Percentiles rank a stretch among this genome's conserved stretches.
Evolutionary conservation across 345 rosid genomes (phyloP).

Genomic region (Populus euphratica): DNA sequence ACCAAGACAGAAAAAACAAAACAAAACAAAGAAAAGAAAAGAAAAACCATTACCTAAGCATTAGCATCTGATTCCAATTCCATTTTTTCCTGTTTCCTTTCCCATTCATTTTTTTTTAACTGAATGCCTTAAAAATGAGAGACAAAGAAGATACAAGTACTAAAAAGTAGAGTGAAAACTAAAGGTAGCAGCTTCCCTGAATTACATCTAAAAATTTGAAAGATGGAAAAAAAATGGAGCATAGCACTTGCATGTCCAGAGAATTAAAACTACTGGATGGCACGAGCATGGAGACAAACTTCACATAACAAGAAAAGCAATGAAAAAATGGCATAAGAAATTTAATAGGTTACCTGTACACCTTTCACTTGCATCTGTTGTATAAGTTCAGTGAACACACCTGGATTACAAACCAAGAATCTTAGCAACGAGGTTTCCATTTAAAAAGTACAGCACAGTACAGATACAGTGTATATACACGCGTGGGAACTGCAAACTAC

Average conservation of each 20-base stretch:
- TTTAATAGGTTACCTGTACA: slow-evolving; percentile 60
- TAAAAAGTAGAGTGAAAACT: neutral
- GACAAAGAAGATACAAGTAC: neutral
- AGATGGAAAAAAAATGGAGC: neutral
- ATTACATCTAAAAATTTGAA: neutral
- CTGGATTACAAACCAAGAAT: slow-evolving; percentile 36
- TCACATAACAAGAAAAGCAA: neutral
- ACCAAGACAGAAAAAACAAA: too few species aligned
- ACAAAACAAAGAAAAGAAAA: too few species aligned
- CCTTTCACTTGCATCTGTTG: slow-evolving; percentile 99
- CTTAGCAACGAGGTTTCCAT: neutral
- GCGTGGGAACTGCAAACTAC: neutral
- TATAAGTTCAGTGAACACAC: slow-evolving; percentile 96
- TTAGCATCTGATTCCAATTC: too few species aligned
- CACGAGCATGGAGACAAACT: neutral
- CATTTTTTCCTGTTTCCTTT: too few species aligned
- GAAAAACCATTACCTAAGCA: too few species aligned
- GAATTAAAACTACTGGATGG: neutral
- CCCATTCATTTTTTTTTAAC: too few species aligned
- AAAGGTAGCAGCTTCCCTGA: neutral
- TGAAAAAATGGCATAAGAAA: neutral
- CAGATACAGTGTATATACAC: neutral
- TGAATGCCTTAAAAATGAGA: too few species aligned
- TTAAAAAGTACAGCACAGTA: neutral
- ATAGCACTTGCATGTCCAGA: neutral